Evolutionary conservation across 1,284 basidiomycete species (phyloP).

Genomic region (Pterulicium gracile): DNA sequence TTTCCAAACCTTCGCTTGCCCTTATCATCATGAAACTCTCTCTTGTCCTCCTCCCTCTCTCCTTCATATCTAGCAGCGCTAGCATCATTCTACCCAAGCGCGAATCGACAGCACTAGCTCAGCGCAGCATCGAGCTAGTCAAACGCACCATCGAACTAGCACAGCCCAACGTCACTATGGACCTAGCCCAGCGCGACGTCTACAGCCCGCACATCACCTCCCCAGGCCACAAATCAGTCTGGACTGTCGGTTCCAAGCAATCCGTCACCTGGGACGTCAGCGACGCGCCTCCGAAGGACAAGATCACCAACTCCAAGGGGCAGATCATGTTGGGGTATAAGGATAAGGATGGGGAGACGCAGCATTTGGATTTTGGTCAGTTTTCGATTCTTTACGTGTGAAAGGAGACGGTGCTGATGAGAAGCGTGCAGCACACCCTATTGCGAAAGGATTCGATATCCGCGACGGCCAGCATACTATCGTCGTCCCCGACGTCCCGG

Average conservation of each 20-base stretch:
- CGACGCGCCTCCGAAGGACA: slow-evolving; percentile 15
- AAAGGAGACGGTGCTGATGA: no score
- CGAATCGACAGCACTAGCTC: no score
- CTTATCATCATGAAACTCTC: background rate
- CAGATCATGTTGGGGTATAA: slow-evolving; percentile 23
- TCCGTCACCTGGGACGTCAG: slow-evolving; percentile 21
- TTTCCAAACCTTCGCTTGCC: background rate
- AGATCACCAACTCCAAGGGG: slow-evolving; percentile 22
- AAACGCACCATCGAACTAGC: no score
- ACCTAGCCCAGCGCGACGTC: slow-evolving; percentile 13
- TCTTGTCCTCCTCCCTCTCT: background rate
- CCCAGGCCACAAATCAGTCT: slow-evolving; percentile 18
- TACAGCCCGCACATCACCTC: slow-evolving; percentile 20
- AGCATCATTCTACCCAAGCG: background rate
- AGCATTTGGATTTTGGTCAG: slow-evolving; percentile 25
- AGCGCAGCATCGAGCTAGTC: no score
- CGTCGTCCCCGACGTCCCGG: slow-evolving; percentile 22
- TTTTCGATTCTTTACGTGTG: background rate
- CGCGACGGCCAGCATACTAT: slow-evolving; percentile 21
- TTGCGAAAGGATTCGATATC: slow-evolving; percentile 30
- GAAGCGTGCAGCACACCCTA: slow-evolving; percentile 24
- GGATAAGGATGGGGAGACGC: slow-evolving; percentile 18
- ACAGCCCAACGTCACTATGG: no score
- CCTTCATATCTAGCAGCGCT: background rate
- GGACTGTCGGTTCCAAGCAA: slow-evolving; percentile 17